Conservation (phyloP, 2,329 filamentous ascomycete genomes). For the Metarhizium brunneum region DNA sequence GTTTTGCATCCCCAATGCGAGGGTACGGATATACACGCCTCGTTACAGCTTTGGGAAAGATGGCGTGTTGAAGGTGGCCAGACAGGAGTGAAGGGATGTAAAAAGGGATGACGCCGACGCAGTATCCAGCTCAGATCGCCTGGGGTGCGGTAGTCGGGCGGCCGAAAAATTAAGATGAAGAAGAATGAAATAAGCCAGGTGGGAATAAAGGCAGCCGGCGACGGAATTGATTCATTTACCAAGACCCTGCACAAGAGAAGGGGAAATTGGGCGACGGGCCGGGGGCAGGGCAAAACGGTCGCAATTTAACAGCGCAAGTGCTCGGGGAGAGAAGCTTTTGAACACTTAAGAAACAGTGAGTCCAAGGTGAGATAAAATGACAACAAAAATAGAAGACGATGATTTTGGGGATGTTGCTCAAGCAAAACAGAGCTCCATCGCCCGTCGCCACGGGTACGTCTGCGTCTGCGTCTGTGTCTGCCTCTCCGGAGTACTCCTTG, state of each 20-base stretch:
- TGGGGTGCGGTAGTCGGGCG: background rate
- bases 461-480: background rate
- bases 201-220: background rate
- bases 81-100: background rate
- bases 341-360: background rate
- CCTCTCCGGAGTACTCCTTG: background rate
- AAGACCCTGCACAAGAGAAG: background rate
- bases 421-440: background rate
- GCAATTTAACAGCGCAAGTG: background rate
- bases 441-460: constrained; percentile 3
- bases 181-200: background rate
- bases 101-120: background rate
- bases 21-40: background rate
- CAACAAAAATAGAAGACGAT: background rate
- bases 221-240: background rate
- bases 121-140: background rate
- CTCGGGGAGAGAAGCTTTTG: background rate
- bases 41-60: background rate
- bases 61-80: background rate
- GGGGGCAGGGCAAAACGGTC: background rate
- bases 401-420: background rate
- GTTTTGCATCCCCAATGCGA: too few relatives aligned
- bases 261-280: constrained; percentile 3
- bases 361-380: background rate
- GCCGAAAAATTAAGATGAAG: background rate